Base-by-base conservation (phyloP, 768 basidiomycete species). In the Mycena vitilis region DNA sequence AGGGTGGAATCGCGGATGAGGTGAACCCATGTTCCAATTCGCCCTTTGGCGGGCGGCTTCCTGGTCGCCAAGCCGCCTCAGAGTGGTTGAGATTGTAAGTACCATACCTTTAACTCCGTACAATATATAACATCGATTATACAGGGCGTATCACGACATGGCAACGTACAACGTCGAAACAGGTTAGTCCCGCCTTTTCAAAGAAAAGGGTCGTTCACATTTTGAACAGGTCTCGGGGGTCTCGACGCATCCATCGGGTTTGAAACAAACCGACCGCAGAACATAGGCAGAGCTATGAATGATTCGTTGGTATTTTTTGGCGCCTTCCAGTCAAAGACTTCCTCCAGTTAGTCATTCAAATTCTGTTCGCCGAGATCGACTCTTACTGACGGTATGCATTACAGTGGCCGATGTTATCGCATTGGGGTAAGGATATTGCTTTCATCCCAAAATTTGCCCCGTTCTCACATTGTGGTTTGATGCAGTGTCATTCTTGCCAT, bases 221-320 rank as follows among this genome's bases (percentile, higher is more conserved):
- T 63, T 5, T 61, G 52, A 25, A 65, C 73, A 11, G 78, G 76
- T 30, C 71, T 73, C 9, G 76, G 77, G 1, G 77, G 77, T n/a
- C 69, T 77, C 47, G 78, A 78, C 52, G 76, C 72, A 3, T 77
- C 76, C 4, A 73, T 78, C 25, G 69, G 70, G 4, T 77, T 72
- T 60, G 78, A 77, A 59, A 71, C 70, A 11, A 37, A 65, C 15
- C 63, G 66, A n/a, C 38, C 62, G 22, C 51, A 71, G 22, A 68
- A 71, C 16, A 30, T 66, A 13, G 65, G 65, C 22, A 13, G 25
- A 20, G 40, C 51, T 1, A 52, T 66, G 47, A 60, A 66, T n/a
- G n/a, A 23, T 2, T 55, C 63, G 16, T 23, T 70, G 53, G 52
- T 48, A 10, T 69, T 69, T 48, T 69, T 69, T 44, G 51, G 8